Percentiles rank a stretch among this genome's conserved stretches.
phyloP scores from a whole-genome alignment of 192 early-diverging fungal species.

The Coemansia interrupta region DNA sequence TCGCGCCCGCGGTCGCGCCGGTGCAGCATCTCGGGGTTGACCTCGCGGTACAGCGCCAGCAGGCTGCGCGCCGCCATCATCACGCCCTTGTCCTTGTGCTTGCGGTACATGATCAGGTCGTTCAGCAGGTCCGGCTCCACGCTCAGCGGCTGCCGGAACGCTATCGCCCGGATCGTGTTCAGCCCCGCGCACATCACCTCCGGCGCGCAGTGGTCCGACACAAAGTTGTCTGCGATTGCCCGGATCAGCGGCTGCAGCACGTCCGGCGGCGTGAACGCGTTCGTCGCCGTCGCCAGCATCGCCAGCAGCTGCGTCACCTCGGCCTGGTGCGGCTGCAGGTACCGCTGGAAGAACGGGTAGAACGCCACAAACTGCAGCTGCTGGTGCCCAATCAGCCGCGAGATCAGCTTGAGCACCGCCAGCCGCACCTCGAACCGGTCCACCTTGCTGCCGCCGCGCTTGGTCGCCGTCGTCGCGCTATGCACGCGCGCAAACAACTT shows the following conservation, averaged over 20 bases:
- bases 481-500: constrained; percentile 84
- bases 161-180: constrained; percentile 86
- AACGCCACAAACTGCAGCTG: constrained; percentile 87
- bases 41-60: constrained; percentile 87
- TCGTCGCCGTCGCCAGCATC: constrained; percentile 83
- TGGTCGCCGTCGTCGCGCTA: constrained; percentile 45
- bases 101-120: constrained; percentile 87
- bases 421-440: constrained; percentile 90
- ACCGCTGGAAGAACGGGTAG: constrained; percentile 89
- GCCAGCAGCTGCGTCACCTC: constrained; percentile 93
- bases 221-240: constrained; percentile 94
- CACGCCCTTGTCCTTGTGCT: constrained; percentile 90
- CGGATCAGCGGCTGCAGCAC: constrained; percentile 80
- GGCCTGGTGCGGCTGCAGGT: constrained; percentile 91
- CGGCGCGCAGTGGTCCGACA: constrained; percentile 82
- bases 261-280: constrained; percentile 93
- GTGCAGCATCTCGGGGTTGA: constrained; percentile 91
- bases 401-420: constrained; percentile 89
- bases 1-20: constrained; percentile 91
- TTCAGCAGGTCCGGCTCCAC: constrained; percentile 81
- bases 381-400: constrained; percentile 92
- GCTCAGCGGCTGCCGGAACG: constrained; percentile 82
- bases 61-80: constrained; percentile 90
- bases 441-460: constrained; percentile 57
- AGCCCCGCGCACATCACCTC: constrained; percentile 95